Evolutionary conservation across 169 alveolate genomes (phyloP), one percentile per base, ranked within the genome.

Genomic region (Plasmodium vivax): DNA sequence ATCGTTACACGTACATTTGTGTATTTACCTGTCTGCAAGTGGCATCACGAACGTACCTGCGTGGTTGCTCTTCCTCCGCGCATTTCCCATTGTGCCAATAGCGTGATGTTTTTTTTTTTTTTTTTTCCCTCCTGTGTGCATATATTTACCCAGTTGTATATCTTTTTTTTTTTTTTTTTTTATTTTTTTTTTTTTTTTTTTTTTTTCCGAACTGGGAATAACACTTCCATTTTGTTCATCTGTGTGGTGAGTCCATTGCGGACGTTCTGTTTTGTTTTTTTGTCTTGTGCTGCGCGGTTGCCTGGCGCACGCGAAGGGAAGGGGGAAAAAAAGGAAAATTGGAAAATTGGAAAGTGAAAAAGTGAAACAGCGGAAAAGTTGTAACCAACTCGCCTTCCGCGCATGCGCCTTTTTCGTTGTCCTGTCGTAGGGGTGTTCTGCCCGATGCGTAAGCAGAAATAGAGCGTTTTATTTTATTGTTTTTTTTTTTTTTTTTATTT

Each of bases 201-300:
- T 85, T 62, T 85, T 74, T 47, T 85, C 75, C 58, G 85, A 23
- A 85, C 85, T 47, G 56, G 75, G 51, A 75, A 85, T 30, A 47
- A 85, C 77, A 41, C 47, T 77, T 38, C 16, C 30, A 38, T 16
- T 45, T 38, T 32, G 19, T 80, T 80, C 12, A 23, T 12, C 47
- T 41, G 27, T 8, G 9, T 80, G 32, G 51, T 7, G n/a, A 80
- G n/a, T 80, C 36, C 73, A 19, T 8, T 43, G 62, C 27, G 43
- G 34, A 32, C 56, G 34, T 16, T 23, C 23, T 34, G n/a, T 34
- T 85, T 84, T 84, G 27, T 0, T 32, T 14, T 62, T 83, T 83
- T 58, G 34, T 82, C 38, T 19, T 14, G 19, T 30, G 27, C 82
- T 58, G 41, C n/a, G 41, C 34, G 62, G 82, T 56, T 62, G 71